Base-by-base conservation (phyloP, 805 yeast genomes). In the Komagataella pseudopastoris region DNA sequence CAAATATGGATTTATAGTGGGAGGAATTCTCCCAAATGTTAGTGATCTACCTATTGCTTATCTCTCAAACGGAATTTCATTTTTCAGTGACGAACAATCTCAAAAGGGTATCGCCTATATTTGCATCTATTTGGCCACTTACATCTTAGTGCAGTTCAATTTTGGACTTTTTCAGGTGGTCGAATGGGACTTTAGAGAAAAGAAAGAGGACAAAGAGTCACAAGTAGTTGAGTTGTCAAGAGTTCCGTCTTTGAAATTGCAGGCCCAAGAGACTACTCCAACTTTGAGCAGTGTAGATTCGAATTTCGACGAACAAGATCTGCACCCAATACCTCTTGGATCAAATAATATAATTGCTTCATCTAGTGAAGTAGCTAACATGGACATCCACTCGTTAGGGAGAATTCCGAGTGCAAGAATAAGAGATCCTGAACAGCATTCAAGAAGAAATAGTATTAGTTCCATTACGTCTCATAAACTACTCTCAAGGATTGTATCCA, bases 11-110 rank as follows among this genome's bases (percentile, higher is more conserved):
- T 75, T 82, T 8, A 54, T 84, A 12, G 75, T 82, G 6, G 88
- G 84, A 1, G 88, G 88, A 3, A 68, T 83, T 56, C 76, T 85
- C 65, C 88, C 88, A 39, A 85, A 85, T 61, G 84, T 84, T 48
- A 76, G 85, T 36, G 93, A 85, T 61, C 69, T 85, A 49, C 93
- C 93, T 0, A 83, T 85, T 56, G 90, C 91, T 0, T 84, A 83
- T 59, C 69, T 84, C 64, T 76, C 77, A 2, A 64, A 66, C 44
- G 72, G 76, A 1, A 58, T 59, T 10, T 55, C 62, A 18, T 63
- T 67, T 46, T 45, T 45, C 47, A 75, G 77, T 12, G 46, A 49
- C 6, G 57, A 51, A 6, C 58, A 67, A 55, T 60, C 58, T n/a
- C 59, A 66, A 49, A 66, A 66, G 51, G 71, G 70, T 46, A 66